Evolutionary conservation across 2,329 filamentous ascomycete species (phyloP).

Genomic region (Fusarium sp.): DNA sequence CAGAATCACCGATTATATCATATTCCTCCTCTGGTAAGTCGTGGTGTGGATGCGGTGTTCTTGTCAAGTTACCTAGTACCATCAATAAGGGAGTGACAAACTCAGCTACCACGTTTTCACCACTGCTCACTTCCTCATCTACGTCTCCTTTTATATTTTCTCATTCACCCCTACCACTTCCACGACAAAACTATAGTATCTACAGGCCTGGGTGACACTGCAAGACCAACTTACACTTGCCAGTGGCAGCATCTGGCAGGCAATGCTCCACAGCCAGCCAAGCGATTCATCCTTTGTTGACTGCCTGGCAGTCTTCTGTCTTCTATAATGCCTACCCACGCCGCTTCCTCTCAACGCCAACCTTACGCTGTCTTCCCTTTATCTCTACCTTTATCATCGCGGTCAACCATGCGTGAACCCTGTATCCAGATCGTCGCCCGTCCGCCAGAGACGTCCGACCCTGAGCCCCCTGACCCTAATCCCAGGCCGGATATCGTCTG

Average conservation of each 20-base stretch:
- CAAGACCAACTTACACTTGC: neutral
- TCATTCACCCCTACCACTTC: too few species aligned
- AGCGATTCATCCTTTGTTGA: neutral
- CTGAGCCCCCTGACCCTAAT: neutral
- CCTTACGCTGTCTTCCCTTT: neutral
- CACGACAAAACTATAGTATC: too few species aligned
- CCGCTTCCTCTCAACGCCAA: neutral
- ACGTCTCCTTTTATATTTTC: too few species aligned
- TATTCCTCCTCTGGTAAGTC: too few species aligned
- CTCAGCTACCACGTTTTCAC: too few species aligned
- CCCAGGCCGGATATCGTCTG: neutral
- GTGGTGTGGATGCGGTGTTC: too few species aligned
- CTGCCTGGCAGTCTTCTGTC: too few species aligned
- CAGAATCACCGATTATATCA: too few species aligned
- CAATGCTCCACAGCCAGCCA: neutral
- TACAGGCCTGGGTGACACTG: neutral
- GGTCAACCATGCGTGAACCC: neutral
- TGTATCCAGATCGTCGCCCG: neutral
- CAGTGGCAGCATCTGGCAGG: neutral
- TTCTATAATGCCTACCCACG: neutral
- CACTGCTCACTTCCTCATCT: too few species aligned
- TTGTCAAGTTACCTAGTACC: too few species aligned
- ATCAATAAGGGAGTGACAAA: too few species aligned
- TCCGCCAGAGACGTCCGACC: neutral
- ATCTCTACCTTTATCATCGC: neutral